phyloP scores from a whole-genome alignment of 2,329 filamentous ascomycete genomes.

The Aspergillus candidus region DNA sequence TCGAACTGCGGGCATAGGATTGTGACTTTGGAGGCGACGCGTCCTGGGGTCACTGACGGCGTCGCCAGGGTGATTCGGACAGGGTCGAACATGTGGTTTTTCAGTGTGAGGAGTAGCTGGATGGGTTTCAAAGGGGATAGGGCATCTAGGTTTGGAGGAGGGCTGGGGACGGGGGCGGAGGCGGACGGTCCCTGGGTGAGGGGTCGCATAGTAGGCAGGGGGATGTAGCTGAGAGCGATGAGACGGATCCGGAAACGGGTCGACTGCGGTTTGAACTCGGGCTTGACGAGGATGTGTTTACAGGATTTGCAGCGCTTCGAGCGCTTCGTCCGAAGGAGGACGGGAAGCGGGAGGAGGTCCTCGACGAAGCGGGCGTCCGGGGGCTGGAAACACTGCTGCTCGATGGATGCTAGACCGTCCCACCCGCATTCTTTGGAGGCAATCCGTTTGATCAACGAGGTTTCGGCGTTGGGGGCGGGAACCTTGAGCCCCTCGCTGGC shows the following conservation, averaged over 20 bases:
- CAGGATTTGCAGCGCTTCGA: slow-evolving; percentile 90
- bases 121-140: slow-evolving; percentile 48
- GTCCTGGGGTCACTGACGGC: slow-evolving; percentile 69
- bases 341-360: slow-evolving; percentile 73
- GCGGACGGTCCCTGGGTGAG: slow-evolving; percentile 45
- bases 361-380: slow-evolving; percentile 57
- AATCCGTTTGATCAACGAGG: slow-evolving; percentile 55
- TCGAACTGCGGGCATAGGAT: slow-evolving; percentile 92
- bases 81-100: slow-evolving; percentile 88
- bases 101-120: slow-evolving; percentile 84
- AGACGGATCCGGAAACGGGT: slow-evolving; percentile 90
- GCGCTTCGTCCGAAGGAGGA: slow-evolving; percentile 81
- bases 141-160: slow-evolving; percentile 39
- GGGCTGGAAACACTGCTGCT: slow-evolving; percentile 48
- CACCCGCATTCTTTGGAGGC: slow-evolving; percentile 51
- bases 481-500: slow-evolving; percentile 65
- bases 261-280: slow-evolving; percentile 81
- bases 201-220: slow-evolving; percentile 63
- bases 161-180: slow-evolving; percentile 16
- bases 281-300: slow-evolving; percentile 90
- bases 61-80: slow-evolving; percentile 85
- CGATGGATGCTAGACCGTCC: slow-evolving; percentile 53
- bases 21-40: slow-evolving; percentile 73
- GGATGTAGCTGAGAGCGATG: slow-evolving; percentile 82
- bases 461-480: slow-evolving; percentile 55